A percentile compares a stretch with the other conserved stretches of the same genome.
phyloP scores from a whole-genome alignment of 2,329 filamentous ascomycete genomes.

The Fusarium sp. region DNA sequence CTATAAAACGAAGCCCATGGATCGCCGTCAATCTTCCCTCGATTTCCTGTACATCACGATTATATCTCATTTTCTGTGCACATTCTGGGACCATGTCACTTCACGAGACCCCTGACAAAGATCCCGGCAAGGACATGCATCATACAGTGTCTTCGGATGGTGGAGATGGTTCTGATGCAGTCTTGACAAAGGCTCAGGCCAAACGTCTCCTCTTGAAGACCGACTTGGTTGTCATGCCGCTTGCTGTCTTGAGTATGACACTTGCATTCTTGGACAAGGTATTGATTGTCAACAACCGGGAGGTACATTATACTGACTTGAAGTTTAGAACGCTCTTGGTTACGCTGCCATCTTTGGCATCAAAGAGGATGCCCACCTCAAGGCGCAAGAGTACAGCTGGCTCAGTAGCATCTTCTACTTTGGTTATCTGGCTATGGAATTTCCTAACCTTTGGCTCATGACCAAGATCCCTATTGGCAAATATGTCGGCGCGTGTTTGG shows the following conservation, averaged over 20 bases:
- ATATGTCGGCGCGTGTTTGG: neutral
- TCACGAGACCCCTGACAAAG: neutral
- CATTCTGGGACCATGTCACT: neutral
- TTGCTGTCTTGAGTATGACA: conserved; percentile 28
- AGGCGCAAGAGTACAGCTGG: conserved; percentile 71
- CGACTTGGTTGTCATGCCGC: conserved; percentile 27
- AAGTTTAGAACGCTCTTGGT: neutral
- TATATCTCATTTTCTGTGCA: neutral
- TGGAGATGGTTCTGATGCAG: neutral
- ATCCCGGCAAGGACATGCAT: neutral
- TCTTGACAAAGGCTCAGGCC: conserved; percentile 13
- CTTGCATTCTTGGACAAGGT: conserved; percentile 31
- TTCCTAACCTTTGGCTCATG: conserved; percentile 49
- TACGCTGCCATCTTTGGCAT: conserved; percentile 26
- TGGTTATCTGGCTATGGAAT: conserved; percentile 60
- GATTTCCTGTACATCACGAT: neutral
- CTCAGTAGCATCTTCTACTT: conserved; percentile 58
- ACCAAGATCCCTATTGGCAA: neutral
- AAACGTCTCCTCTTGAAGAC: conserved; percentile 25
- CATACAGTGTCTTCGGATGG: neutral
- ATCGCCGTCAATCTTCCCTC: too few relatives aligned
- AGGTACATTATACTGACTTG: neutral
- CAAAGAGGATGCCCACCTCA: conserved; percentile 33
- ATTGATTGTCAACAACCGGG: neutral
- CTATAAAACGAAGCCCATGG: neutral